Evolutionary conservation across 2,329 filamentous ascomycete genomes (phyloP), one percentile per base, ranked within the genome.

Genomic region (Diplodia corticola): DNA sequence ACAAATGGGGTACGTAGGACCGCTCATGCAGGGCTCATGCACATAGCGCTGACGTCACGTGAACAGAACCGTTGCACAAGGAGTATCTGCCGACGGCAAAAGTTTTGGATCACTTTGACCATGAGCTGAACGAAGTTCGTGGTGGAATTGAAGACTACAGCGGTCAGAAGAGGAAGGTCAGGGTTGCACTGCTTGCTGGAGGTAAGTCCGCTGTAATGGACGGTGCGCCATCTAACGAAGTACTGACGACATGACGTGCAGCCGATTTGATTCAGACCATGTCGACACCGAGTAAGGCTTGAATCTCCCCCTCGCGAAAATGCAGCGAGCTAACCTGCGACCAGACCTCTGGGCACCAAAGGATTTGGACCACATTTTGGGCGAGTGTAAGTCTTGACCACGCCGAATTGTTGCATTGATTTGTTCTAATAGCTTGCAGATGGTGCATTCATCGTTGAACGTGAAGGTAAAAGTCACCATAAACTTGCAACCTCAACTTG

Each of bases 41-140:
- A 28, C 5, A 57, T 20, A 5, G 30, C 13, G 44, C 57, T 61
- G n/a, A 61, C 26, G n/a, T 59, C 64, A 66, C 64, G 54, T 96
- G 91, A 89, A 17, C n/a, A 66, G 93, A 97, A 82, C 91, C 92
- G n/a, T 82, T 90, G 72, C 88, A 96, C 79, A 86, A 89, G 73
- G 85, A 91, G 70, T 98, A 97, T 76, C 89, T 92, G 69, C 92
- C 93, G 17, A 98, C 94, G 0, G 94, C 93, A 46, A 86, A 90
- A 71, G 93, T 97, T 48, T 83, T 97, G 57, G 92, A 96, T 74
- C 94, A 97, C 79, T 95, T 97, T 72, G 89, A 96, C 70, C 81
- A 94, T 74, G 92, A 97, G 77, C 91, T 97, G 75, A 97, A 97
- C 76, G 85, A 86, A 26, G 86, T 92, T 51, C 82, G 89, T 33